A percentile compares a stretch with the other conserved stretches of the same genome.
Conservation (phyloP, 2,329 filamentous ascomycete genomes). For the Graphiopsis chlorocephala region DNA sequence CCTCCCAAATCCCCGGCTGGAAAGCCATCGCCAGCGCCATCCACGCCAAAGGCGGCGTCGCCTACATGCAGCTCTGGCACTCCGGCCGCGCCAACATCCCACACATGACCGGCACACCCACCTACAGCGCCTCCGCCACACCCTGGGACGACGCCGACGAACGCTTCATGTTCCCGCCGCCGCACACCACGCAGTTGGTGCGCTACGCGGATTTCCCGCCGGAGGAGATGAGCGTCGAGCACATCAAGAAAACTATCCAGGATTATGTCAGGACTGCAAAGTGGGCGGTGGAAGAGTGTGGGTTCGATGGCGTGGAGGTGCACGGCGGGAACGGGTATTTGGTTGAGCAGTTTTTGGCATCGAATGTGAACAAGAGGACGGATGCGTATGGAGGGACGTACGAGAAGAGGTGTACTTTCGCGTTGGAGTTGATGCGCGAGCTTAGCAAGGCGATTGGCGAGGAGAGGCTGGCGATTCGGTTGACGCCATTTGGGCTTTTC, state of each 20-base stretch:
- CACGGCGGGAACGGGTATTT: slow-evolving; percentile 53
- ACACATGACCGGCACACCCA: slow-evolving; percentile 18
- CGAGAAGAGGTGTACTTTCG: slow-evolving; percentile 54
- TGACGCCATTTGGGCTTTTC: slow-evolving; percentile 60
- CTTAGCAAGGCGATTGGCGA: slow-evolving; percentile 46
- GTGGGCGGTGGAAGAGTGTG: slow-evolving; percentile 51
- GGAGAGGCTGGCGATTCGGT: slow-evolving; percentile 48
- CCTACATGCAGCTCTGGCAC: slow-evolving; percentile 47
- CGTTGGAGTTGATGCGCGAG: slow-evolving; percentile 51
- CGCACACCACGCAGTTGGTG: slow-evolving; percentile 28
- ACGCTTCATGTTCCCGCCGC: slow-evolving; percentile 28
- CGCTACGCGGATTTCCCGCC: slow-evolving; percentile 29
- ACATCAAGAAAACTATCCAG: slow-evolving; percentile 43
- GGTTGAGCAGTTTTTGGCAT: slow-evolving; percentile 52
- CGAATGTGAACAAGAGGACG: slow-evolving; percentile 49
- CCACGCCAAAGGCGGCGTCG: slow-evolving; percentile 51
- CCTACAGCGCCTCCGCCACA: slow-evolving; percentile 36
- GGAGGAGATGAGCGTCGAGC: slow-evolving; percentile 16
- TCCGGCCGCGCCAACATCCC: slow-evolving; percentile 48
- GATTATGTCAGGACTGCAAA: slow-evolving; percentile 47
- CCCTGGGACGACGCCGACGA: slow-evolving; percentile 28
- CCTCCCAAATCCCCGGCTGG: slow-evolving; percentile 49
- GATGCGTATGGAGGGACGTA: slow-evolving; percentile 52
- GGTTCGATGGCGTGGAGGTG: slow-evolving; percentile 54
- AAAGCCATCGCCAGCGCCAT: slow-evolving; percentile 51